phyloP scores from a whole-genome alignment of 2,329 filamentous ascomycete genomes.

The Lecanoromycetidae sp. region DNA sequence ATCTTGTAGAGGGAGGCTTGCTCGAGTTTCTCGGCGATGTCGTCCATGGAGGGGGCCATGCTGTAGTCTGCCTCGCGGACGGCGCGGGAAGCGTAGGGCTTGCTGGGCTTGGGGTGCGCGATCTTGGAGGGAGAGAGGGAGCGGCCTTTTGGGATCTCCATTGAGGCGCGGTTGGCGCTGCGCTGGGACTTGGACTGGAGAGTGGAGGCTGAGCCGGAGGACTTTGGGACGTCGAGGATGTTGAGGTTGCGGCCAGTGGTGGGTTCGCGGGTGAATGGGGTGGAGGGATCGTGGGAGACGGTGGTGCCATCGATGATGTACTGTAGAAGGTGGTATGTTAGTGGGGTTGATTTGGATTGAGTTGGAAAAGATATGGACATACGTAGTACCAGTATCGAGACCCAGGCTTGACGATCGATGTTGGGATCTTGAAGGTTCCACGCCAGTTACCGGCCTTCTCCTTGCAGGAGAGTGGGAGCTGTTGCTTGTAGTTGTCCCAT shows the following conservation, averaged over 20 bases:
- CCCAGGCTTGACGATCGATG: constrained; percentile 70
- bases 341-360: constrained; percentile 13
- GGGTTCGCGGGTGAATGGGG: constrained; percentile 80
- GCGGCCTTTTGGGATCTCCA: constrained; percentile 57
- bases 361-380: constrained; percentile 22
- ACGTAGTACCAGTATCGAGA: constrained; percentile 98
- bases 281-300: constrained; percentile 88
- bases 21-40: constrained; percentile 65
- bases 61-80: constrained; percentile 74
- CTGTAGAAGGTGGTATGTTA: constrained; percentile 18
- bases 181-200: constrained; percentile 37
- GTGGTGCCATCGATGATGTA: constrained; percentile 99
- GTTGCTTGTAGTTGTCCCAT: constrained; percentile 93
- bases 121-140: constrained; percentile 81
- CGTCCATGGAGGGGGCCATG: constrained; percentile 60
- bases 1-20: constrained; percentile 60
- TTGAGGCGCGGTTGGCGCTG: constrained; percentile 35
- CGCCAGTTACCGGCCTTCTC: constrained; percentile 84
- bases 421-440: constrained; percentile 92
- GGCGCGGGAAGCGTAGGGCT: constrained; percentile 74
- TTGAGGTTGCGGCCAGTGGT: constrained; percentile 95
- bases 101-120: constrained; percentile 76
- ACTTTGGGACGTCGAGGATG: constrained; percentile 80
- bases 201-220: constrained; percentile 29
- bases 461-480: constrained; percentile 89